phyloP scores from a whole-genome alignment of 306 rosid species.

The Neltuma alba region DNA sequence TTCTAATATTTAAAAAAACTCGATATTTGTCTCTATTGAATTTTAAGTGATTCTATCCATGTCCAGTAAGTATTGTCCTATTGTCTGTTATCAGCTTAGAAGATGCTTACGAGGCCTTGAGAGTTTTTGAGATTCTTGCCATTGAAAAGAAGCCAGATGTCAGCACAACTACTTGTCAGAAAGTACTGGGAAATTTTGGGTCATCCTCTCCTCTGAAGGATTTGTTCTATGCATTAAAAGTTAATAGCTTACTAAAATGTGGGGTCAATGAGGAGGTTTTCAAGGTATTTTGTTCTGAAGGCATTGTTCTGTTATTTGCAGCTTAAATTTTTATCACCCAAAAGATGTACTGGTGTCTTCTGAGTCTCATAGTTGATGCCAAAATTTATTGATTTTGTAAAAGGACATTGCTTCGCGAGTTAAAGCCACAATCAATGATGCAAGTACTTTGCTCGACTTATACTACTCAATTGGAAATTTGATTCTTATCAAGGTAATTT shows the following conservation, averaged over 20 bases:
- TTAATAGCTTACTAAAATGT: conserved; percentile 71
- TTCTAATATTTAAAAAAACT: background rate
- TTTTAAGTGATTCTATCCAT: background rate
- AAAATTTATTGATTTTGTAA: conserved; percentile 35
- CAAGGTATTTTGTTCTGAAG: conserved; percentile 55
- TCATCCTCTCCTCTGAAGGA: conserved; percentile 64
- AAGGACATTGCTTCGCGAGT: conserved; percentile 68
- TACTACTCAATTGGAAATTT: conserved; percentile 79
- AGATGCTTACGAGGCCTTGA: conserved; percentile 74
- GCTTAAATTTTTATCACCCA: conserved; percentile 26
- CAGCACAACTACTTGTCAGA: conserved; percentile 52
- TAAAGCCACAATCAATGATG: conserved; percentile 59
- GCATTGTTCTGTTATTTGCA: conserved; percentile 24
- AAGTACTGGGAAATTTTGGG: conserved; percentile 65
- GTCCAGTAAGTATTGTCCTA: conserved; percentile 16
- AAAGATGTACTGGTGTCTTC: conserved; percentile 5
- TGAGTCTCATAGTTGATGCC: conserved; percentile 27
- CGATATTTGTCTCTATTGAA: background rate
- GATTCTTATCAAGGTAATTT: conserved; percentile 76
- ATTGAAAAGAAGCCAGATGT: conserved; percentile 60
- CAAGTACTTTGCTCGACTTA: conserved; percentile 71
- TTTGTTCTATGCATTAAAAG: conserved; percentile 73
- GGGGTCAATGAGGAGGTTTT: conserved; percentile 52
- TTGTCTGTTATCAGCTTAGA: conserved; percentile 56
- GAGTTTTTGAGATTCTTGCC: conserved; percentile 78